Evolutionary conservation across 148 eudicot species (phyloP), one percentile per base, ranked within the genome.

Genomic region (Chenopodium suecicum): DNA sequence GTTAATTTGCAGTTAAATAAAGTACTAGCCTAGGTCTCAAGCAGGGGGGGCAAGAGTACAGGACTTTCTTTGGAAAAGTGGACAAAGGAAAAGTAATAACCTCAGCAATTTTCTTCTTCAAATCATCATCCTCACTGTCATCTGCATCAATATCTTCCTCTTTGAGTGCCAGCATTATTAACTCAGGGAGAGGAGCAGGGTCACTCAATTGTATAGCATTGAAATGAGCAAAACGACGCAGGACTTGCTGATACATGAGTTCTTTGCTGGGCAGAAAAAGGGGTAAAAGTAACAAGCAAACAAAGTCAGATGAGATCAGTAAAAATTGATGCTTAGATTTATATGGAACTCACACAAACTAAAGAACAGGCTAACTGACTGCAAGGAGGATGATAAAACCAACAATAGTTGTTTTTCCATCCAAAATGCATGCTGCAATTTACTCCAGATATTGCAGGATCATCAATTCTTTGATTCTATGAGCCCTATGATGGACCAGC

Each of bases 181-280:
- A 81, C 82, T 92, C 92, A 25, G 70, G 84, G 84, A 96, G 67
- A 5, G 97, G 90, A 67, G 96, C 98, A 52, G 98, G 98, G 22
- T 92, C 92, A 82, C 99, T 96, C 81, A 96, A 86, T 79, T 96
- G 98, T 86, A 96, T 96, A 79, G 98, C 95, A 85, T 91, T 92
- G 83, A 94, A 96, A 87, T 96, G 98, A 75, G 94, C 94, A 87
- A 96, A 96, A 37, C 99, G 97, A 52, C 90, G 92, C 78, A 96
- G 86, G 60, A 92, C 97, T 86, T 94, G 99, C 86, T 96, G 97
- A 86, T 96, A 96, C 97, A 96, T 94, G 78, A 96, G 98, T 88
- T 96, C 99, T 88, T 96, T 96, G 98, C 99, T 95, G 86, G 77
- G 79, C 82, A 83, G 32, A 81, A 44, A 41, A 74, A 76, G 73